Conservation (phyloP, 116 monocot genomes). For the Iris pallida region DNA sequence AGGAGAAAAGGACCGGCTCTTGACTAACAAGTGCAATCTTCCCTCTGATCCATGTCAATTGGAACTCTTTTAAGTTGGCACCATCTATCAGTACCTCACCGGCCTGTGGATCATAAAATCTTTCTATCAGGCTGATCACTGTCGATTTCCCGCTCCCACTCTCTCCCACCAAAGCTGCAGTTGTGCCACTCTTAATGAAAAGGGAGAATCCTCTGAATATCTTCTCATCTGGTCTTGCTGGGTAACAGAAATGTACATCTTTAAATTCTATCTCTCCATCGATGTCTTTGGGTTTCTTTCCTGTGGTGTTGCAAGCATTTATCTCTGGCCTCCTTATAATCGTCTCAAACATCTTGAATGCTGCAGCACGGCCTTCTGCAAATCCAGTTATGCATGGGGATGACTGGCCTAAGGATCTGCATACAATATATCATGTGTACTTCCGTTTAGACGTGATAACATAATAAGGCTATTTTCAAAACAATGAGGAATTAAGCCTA, state of each 20-base stretch:
- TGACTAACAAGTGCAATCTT: constrained; percentile 83
- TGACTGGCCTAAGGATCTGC: constrained; percentile 44
- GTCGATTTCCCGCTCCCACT: constrained; percentile 90
- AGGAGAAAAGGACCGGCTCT: constrained; percentile 61
- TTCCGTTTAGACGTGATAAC: too few species aligned
- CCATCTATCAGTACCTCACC: constrained; percentile 70
- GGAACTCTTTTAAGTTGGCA: constrained; percentile 51
- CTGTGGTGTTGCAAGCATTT: constrained; percentile 21
- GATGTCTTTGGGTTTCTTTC: constrained; percentile 29
- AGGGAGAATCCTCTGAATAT: constrained; percentile 39
- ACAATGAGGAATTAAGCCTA: too few species aligned
- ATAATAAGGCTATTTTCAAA: too few species aligned
- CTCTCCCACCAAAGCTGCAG: constrained; percentile 64
- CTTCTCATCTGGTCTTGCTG: constrained; percentile 47
- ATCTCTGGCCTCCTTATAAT: constrained; percentile 49
- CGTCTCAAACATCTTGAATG: constrained; percentile 53
- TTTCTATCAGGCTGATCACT: constrained; percentile 57
- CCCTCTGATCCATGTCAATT: constrained; percentile 63
- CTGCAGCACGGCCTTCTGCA: constrained; percentile 50
- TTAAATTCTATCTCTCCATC: constrained; percentile 39
- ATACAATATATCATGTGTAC: constrained; percentile 5
- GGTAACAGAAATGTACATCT: constrained; percentile 51
- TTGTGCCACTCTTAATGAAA: constrained; percentile 40
- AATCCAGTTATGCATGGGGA: constrained; percentile 45
- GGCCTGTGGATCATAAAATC: constrained; percentile 73